A percentile compares a stretch with the other conserved stretches of the same genome.
Evolutionary conservation across 495 filamentous ascomycete genomes (phyloP).

Genomic region (Penicillium lividum): DNA sequence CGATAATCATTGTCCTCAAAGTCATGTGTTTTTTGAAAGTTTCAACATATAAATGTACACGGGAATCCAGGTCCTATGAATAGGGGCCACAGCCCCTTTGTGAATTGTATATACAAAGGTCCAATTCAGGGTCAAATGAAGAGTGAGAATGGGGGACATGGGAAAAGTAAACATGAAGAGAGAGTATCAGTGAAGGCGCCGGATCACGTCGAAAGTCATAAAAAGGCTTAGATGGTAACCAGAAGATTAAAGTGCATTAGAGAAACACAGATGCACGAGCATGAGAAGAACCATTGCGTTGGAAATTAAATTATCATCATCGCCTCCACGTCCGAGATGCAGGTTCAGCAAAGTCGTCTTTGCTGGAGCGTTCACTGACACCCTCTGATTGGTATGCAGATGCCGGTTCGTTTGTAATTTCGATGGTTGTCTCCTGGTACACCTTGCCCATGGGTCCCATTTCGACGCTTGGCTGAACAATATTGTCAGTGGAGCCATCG

Average conservation of each 20-base stretch:
- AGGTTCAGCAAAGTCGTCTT: slow-evolving; percentile 25
- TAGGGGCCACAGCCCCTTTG: background rate
- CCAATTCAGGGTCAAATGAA: background rate
- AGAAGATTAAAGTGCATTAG: background rate
- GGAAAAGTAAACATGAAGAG: background rate
- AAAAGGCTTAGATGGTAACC: background rate
- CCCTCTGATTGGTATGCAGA: slow-evolving; percentile 37
- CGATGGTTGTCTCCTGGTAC: slow-evolving; percentile 49
- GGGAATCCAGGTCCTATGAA: background rate
- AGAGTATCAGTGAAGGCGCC: background rate
- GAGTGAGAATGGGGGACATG: background rate
- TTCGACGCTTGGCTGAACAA: slow-evolving; percentile 37
- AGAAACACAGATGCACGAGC: background rate
- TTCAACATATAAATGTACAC: background rate
- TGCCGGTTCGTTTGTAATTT: slow-evolving; percentile 45
- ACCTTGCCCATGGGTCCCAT: slow-evolving; percentile 43
- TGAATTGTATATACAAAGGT: background rate
- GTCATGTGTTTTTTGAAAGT: background rate
- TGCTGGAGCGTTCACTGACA: slow-evolving; percentile 35
- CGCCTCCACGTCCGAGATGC: slow-evolving; percentile 31
- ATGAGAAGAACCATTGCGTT: background rate
- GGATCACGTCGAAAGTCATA: background rate
- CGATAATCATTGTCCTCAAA: too few species aligned
- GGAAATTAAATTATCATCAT: slow-evolving; percentile 13
- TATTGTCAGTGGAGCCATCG: slow-evolving; percentile 44